Evolutionary conservation across 805 yeast species (phyloP), one percentile per base, ranked within the genome.

Genomic region (Pichia thaimueangensis): DNA sequence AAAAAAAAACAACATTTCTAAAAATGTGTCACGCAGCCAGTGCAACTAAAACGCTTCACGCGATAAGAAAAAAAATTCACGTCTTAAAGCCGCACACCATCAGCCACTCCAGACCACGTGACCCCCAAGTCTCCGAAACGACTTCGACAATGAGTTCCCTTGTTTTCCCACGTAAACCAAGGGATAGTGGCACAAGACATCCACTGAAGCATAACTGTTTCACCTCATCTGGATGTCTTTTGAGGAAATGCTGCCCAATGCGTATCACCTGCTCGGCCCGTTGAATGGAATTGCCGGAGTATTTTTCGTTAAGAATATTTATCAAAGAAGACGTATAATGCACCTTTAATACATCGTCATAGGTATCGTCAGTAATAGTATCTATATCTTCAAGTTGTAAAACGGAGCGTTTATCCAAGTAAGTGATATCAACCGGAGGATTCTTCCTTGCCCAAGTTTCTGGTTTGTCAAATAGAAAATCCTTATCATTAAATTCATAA

Each of bases 61-160:
- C 35, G 41, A 37, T 37, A 37, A 37, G 41, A 37, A 22, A 30
- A 22, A 31, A 22, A 22, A 15, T 19, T 29, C 31, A 15, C 31
- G 31, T 29, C 16, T 32, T 23, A 12, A 30, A 27, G 20, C 41
- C 45, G 11, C 28, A 23, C 1, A 21, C 30, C 4, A 8, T 11
- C 15, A 42, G 24, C 45, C 45, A 42, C 16, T 42, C 45, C 4
- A 4, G 11, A 3, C 45, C 45, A 16, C 38, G 30, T 4, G 7
- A 15, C 12, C 15, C 11, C 21, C 22, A 35, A 5, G 10, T 15
- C 6, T 17, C 30, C 30, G 9, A 5, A 19, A 32, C 22, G 9
- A 32, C 12, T 6, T 19, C 13, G 16, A 17, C n/a, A 4, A 32
- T 12, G 11, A 32, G 35, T 32, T 15, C 23, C 16, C 16, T 22